These are phyloP conservation scores for Simplicillium sp. DNA, from an alignment of 2,329 filamentous ascomycete genomes.

Conservation along the genomic window DNA sequence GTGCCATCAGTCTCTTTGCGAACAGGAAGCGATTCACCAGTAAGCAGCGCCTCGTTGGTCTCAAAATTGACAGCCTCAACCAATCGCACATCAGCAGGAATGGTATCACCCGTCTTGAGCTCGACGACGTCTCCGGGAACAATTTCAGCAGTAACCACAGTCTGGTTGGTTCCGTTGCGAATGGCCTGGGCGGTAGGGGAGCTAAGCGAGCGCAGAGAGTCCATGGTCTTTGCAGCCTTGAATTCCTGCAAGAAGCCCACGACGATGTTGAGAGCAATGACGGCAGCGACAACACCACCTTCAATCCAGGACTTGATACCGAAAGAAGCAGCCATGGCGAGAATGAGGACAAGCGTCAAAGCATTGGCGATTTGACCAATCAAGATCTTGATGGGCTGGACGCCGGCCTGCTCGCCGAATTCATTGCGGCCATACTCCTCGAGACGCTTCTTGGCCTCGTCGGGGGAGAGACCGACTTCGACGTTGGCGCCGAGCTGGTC, in stretches of 20 bases:
- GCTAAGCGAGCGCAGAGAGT: slow-evolving; percentile 32
- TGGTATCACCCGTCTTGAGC: slow-evolving; percentile 47
- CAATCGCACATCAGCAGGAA: slow-evolving; percentile 49
- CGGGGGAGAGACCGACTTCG: slow-evolving; percentile 45
- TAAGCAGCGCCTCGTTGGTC: slow-evolving; percentile 57
- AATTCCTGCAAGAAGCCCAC: slow-evolving; percentile 39
- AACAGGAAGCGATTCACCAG: slow-evolving; percentile 54
- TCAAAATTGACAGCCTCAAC: slow-evolving; percentile 56
- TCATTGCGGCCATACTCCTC: slow-evolving; percentile 53
- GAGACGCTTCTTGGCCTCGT: slow-evolving; percentile 44
- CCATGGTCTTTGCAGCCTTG: slow-evolving; percentile 39
- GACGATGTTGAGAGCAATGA: slow-evolving; percentile 48
- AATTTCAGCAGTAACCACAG: slow-evolving; percentile 30
- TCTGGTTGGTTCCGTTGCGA: slow-evolving; percentile 28
- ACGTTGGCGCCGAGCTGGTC: slow-evolving; percentile 45
- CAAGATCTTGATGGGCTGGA: slow-evolving; percentile 54
- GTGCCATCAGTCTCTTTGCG: slow-evolving; percentile 38
- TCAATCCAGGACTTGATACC: slow-evolving; percentile 51
- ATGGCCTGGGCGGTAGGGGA: slow-evolving; percentile 33
- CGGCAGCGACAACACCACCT: slow-evolving; percentile 46
- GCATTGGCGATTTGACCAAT: slow-evolving; percentile 59
- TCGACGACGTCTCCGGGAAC: slow-evolving; percentile 49
- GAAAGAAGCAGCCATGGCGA: slow-evolving; percentile 48
- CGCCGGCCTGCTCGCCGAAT: slow-evolving; percentile 49
- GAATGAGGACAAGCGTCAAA: slow-evolving; percentile 54